Evolutionary conservation across 2,329 filamentous ascomycete species (phyloP).

Genomic region (Taxawa tesnikishii): DNA sequence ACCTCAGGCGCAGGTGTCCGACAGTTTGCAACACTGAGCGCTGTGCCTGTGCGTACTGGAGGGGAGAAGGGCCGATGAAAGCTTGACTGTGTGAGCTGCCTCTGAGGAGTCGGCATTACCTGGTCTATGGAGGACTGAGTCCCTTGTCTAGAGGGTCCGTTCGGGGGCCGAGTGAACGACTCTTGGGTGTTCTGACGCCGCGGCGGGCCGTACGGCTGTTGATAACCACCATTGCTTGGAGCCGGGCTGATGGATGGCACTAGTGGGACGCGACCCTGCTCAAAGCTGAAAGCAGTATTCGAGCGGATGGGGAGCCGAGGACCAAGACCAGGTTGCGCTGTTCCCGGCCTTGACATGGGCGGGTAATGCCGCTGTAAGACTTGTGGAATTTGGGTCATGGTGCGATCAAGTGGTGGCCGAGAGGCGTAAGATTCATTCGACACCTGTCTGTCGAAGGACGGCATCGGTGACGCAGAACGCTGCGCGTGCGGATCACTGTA

Average conservation of each 20-base stretch:
- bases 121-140: slow-evolving; percentile 12
- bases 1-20: slow-evolving; percentile 5
- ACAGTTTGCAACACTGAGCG: slow-evolving; percentile 4
- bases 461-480: not conserved
- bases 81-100: slow-evolving; percentile 8
- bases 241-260: slow-evolving; percentile 8
- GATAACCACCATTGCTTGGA: no score
- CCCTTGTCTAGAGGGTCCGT: slow-evolving; percentile 9
- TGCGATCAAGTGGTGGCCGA: slow-evolving; percentile 2
- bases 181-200: slow-evolving; percentile 14
- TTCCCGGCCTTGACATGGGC: slow-evolving; percentile 8
- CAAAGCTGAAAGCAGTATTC: slow-evolving; percentile 13
- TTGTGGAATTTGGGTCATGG: slow-evolving; percentile 4
- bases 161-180: slow-evolving; percentile 10
- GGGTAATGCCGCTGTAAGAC: slow-evolving; percentile 7
- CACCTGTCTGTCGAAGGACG: slow-evolving; percentile 6
- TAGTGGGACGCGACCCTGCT: slow-evolving; percentile 8
- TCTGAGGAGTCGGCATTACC: slow-evolving; percentile 6
- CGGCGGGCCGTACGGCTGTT: slow-evolving; percentile 10
- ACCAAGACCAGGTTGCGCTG: not conserved
- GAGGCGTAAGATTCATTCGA: slow-evolving; percentile 4
- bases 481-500: slow-evolving; percentile 7
- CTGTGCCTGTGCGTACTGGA: slow-evolving; percentile 1
- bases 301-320: slow-evolving; percentile 10
- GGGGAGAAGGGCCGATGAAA: slow-evolving; percentile 11